Conservation (phyloP, 495 filamentous ascomycete species). For the Melanomma pulvis-pyrius region DNA sequence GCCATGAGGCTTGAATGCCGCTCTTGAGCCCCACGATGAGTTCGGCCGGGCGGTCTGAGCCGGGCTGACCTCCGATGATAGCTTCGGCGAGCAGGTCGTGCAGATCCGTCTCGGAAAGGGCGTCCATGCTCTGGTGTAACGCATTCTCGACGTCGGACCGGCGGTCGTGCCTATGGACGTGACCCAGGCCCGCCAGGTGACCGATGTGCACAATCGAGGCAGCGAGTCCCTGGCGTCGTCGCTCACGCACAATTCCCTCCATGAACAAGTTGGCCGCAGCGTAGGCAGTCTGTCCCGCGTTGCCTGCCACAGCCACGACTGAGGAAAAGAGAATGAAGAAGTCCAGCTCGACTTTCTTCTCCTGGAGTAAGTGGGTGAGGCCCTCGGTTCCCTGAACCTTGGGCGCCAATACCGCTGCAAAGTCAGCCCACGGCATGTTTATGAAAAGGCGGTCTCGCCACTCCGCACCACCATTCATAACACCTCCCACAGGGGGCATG, state of each 20-base stretch:
- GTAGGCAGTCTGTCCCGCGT: conserved; percentile 16
- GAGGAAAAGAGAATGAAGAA: conserved; percentile 31
- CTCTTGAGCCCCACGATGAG: conserved; percentile 1
- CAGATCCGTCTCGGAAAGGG: conserved; percentile 7
- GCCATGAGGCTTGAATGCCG: not conserved
- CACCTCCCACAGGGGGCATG: conserved; percentile 4
- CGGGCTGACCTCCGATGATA: conserved; percentile 5
- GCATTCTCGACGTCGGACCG: not conserved
- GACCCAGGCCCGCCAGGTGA: not conserved
- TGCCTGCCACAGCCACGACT: conserved; percentile 11
- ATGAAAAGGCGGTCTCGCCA: conserved; percentile 11
- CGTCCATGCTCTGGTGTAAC: not conserved
- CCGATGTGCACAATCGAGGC: not conserved
- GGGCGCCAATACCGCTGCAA: not conserved
- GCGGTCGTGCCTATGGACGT: conserved; percentile 1
- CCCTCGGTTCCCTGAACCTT: conserved; percentile 10
- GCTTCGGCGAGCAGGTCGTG: conserved; percentile 11
- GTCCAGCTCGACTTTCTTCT: not conserved
- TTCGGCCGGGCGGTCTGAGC: conserved; percentile 2
- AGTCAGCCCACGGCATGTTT: not conserved
- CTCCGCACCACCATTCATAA: conserved; percentile 6
- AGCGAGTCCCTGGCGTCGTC: not conserved
- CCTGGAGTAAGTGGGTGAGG: conserved; percentile 6
- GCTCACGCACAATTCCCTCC: not conserved
- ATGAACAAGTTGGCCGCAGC: conserved; percentile 9